Conservation (phyloP, 495 filamentous ascomycete genomes). For the Friedmanniomyces simplex region DNA sequence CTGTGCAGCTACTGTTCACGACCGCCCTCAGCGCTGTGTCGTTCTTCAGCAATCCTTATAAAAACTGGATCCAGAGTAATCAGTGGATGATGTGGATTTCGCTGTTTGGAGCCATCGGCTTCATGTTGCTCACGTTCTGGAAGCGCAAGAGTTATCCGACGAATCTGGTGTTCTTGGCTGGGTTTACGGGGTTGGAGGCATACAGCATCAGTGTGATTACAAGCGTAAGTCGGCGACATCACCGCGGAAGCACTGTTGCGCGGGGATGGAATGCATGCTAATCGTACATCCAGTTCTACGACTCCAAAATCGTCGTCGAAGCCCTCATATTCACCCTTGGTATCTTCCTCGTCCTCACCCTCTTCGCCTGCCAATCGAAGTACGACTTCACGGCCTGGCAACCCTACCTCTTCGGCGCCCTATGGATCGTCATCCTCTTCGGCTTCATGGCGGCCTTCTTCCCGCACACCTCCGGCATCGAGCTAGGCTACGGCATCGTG, state of each 20-base stretch:
- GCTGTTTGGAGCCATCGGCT: conserved; percentile 65
- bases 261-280: neutral
- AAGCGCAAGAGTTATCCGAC: conserved; percentile 94
- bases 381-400: conserved; percentile 92
- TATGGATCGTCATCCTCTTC: conserved; percentile 87
- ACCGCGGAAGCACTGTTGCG: neutral
- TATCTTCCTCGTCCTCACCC: conserved; percentile 84
- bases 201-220: conserved; percentile 88
- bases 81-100: conserved; percentile 77
- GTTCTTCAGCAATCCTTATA: conserved; percentile 74
- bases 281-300: conserved; percentile 1
- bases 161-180: conserved; percentile 85
- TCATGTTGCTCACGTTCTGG: conserved; percentile 89
- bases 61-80: conserved; percentile 75
- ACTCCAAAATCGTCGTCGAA: conserved; percentile 70
- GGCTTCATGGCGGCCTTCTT: conserved; percentile 84
- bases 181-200: conserved; percentile 85
- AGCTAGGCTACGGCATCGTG: conserved; percentile 73
- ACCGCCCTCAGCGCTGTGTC: conserved; percentile 68
- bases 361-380: conserved; percentile 95
- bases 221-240: conserved; percentile 54
- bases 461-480: conserved; percentile 61
- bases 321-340: conserved; percentile 83
- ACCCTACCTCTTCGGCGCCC: conserved; percentile 81
- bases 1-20: conserved; percentile 80